phyloP scores from a whole-genome alignment of 331 rosid species.

The Acacia concinna region DNA sequence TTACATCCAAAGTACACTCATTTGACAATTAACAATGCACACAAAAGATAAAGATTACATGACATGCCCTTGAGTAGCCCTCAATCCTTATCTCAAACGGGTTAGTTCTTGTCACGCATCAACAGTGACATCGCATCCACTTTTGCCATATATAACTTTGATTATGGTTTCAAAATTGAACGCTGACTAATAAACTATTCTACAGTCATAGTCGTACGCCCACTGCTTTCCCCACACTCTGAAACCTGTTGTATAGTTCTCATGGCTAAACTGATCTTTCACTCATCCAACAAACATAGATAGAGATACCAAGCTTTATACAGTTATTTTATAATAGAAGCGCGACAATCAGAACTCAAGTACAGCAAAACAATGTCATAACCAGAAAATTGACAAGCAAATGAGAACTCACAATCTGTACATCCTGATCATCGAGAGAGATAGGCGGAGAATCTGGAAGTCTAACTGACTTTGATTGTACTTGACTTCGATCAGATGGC shows the following conservation, averaged over 20 bases:
- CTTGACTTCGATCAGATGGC: slow-evolving; percentile 79
- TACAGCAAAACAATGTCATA: neutral
- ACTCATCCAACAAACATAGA: neutral
- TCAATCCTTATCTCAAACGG: neutral
- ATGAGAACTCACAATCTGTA: slow-evolving; percentile 64
- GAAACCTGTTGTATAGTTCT: neutral
- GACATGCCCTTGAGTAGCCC: neutral
- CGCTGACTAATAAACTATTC: neutral
- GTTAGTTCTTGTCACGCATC: neutral
- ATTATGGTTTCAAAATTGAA: neutral
- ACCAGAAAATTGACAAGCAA: neutral
- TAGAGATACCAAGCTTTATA: neutral
- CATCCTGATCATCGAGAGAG: slow-evolving; percentile 87
- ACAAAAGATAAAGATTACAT: neutral
- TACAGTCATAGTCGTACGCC: neutral
- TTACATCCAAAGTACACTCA: neutral
- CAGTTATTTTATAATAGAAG: neutral
- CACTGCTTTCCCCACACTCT: neutral
- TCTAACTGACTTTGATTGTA: slow-evolving; percentile 74
- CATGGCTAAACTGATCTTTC: neutral
- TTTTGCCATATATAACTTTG: neutral
- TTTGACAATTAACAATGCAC: neutral
- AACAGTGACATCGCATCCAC: neutral
- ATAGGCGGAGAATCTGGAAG: slow-evolving; percentile 73
- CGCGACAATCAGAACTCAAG: neutral